Base-by-base conservation (phyloP, 164 flowering plant species). In the Piper betle region DNA sequence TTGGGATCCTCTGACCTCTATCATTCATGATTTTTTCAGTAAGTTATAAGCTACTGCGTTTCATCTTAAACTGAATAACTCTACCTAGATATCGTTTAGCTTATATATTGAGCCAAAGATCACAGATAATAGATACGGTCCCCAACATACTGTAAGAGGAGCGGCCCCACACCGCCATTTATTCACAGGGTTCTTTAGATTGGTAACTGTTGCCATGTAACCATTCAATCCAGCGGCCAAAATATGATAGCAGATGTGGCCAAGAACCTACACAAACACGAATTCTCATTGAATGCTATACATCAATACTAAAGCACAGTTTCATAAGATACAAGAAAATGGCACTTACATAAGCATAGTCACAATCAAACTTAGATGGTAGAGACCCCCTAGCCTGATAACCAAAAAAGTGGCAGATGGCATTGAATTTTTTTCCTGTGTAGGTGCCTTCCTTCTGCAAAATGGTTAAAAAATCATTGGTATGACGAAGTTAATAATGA, bases 311-410 rank as follows among this genome's bases (percentile, higher is more conserved):
- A n/a, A n/a, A n/a, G n/a, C n/a, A n/a, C n/a, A n/a, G n/a, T n/a
- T n/a, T n/a, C n/a, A 9, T 42, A 39, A 8, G 18, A 38, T 57
- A 7, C 3, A 11, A 11, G 18, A 58, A n/a, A 39, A 52, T 25
- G 13, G 25, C 4, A 53, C 69, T 66, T 40, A 70, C 73, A 58
- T 66, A 70, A 3, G 66, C 73, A 70, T 70, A 70, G 50, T 70
- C 69, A 37, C 73, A 70, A 42, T 70, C 73, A n/a, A 70, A 70
- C 40, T 70, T 65, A 4, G 73, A 70, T 52, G 69, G 73, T 52
- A 70, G 66, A 52, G 73, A 70, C 13, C 73, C 73, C 54, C 73
- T 62, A 62, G 73, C 73, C 48, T 70, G 69, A 59, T 70, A 70
- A 40, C 73, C 73, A 16, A 70, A 70, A 62, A 70, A 70, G 53